A percentile compares a stretch with the other conserved stretches of the same genome.
Conservation (phyloP, 2,329 filamentous ascomycete genomes). For the Epichloe gansuensis region DNA sequence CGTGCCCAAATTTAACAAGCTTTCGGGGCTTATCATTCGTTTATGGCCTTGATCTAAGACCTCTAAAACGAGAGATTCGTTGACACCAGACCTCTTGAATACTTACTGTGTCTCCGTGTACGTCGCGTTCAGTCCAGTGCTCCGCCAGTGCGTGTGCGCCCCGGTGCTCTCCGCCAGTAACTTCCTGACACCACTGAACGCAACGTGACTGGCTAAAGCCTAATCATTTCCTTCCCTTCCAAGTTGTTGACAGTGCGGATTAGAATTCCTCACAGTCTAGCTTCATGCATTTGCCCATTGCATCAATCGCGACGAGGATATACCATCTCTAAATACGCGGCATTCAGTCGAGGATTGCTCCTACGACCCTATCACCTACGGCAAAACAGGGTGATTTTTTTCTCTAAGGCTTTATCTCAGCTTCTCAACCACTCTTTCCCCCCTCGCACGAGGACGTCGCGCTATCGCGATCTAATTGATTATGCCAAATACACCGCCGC, state of each 20-base stretch:
- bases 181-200: conserved; percentile 4
- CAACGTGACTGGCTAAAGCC: conserved; percentile 15
- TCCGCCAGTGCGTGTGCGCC: too few relatives aligned
- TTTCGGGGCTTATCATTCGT: too few relatives aligned
- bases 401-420: not conserved
- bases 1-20: too few relatives aligned
- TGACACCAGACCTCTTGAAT: too few relatives aligned
- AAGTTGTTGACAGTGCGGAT: conserved; percentile 28
- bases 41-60: too few relatives aligned
- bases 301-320: conserved; percentile 4
- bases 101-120: too few relatives aligned
- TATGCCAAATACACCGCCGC: conserved; percentile 35
- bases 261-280: conserved; percentile 28
- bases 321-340: not conserved
- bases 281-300: conserved; percentile 15
- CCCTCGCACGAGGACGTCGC: conserved; percentile 10
- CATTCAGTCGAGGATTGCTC: conserved; percentile 1
- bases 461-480: conserved; percentile 21
- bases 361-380: not conserved
- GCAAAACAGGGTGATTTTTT: not conserved
- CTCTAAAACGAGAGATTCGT: too few relatives aligned
- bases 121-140: too few relatives aligned
- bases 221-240: not conserved
- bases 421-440: not conserved
- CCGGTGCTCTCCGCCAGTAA: too few relatives aligned